Conservation (phyloP, 192 early-diverging fungal genomes). For the Chytriomyces sp. region DNA sequence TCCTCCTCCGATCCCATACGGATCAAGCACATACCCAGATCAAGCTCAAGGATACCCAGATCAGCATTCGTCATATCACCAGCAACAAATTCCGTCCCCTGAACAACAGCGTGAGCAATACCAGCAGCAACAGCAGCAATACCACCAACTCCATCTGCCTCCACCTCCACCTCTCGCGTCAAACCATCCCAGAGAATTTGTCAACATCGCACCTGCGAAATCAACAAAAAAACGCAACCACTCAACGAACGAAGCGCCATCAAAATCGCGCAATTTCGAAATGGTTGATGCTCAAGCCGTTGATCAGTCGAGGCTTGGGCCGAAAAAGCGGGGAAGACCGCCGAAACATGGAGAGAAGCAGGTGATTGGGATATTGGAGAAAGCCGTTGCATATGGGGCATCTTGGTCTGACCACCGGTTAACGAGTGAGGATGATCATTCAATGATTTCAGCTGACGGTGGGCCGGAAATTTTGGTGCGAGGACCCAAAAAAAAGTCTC, state of each 20-base stretch:
- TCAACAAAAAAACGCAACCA: background rate
- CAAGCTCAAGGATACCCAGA: background rate
- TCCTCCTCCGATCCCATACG: background rate
- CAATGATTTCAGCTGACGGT: background rate
- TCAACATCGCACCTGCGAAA: background rate
- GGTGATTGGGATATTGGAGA: no score
- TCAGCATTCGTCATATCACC: background rate
- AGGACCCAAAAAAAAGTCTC: background rate
- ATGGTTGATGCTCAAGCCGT: background rate
- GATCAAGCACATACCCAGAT: background rate
- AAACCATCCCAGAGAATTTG: background rate
- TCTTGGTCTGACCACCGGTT: background rate
- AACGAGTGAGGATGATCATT: background rate
- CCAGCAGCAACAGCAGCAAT: background rate
- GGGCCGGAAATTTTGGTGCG: background rate
- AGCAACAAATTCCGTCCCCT: background rate
- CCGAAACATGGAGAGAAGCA: background rate
- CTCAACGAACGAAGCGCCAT: background rate
- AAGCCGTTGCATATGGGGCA: background rate
- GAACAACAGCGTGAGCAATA: background rate
- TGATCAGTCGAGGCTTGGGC: background rate
- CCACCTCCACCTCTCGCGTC: background rate
- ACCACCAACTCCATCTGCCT: background rate
- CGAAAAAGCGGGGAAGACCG: conserved; percentile 18
- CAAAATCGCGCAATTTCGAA: background rate